These are phyloP conservation scores for Chamaecyparis obtusa DNA, from an alignment of 75 land plant genomes.

Conservation along the genomic window DNA sequence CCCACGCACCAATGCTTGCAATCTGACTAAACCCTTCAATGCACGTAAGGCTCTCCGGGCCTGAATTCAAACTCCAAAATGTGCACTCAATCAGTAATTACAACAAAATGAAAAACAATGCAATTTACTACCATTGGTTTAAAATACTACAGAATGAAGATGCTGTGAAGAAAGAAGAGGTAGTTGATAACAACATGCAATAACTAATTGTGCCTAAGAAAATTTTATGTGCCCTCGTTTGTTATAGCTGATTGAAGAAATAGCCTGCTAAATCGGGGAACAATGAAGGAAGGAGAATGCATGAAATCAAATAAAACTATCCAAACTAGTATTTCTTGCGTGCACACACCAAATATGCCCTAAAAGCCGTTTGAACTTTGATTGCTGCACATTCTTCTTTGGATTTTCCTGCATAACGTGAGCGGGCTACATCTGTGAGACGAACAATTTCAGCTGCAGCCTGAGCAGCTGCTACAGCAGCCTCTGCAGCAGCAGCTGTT, in stretches of 20 bases:
- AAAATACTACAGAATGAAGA: not conserved
- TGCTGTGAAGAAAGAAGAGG: not conserved
- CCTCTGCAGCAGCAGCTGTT: conserved; percentile 81
- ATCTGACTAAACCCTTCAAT: conserved; percentile 70
- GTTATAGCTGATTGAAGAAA: not conserved
- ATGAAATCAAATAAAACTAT: not conserved
- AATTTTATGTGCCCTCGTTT: not conserved
- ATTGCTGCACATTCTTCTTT: conserved; percentile 60
- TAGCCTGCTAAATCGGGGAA: not conserved
- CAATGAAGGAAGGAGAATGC: not conserved
- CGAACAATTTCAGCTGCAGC: conserved; percentile 75
- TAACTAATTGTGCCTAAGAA: not conserved
- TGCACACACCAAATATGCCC: conserved; percentile 70
- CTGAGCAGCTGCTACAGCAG: conserved; percentile 76
- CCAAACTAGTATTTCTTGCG: not conserved
- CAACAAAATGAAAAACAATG: not conserved
- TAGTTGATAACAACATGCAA: not conserved
- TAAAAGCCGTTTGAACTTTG: conserved; percentile 71
- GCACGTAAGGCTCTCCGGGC: conserved; percentile 87
- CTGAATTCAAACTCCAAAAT: conserved; percentile 27
- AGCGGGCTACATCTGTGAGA: conserved; percentile 30
- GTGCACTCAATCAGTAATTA: not conserved
- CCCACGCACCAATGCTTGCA: conserved; percentile 88
- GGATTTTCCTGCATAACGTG: conserved; percentile 38
- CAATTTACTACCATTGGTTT: not conserved